Evolutionary conservation across 2,329 filamentous ascomycete species (phyloP).

Genomic region (Fusarium siculi): DNA sequence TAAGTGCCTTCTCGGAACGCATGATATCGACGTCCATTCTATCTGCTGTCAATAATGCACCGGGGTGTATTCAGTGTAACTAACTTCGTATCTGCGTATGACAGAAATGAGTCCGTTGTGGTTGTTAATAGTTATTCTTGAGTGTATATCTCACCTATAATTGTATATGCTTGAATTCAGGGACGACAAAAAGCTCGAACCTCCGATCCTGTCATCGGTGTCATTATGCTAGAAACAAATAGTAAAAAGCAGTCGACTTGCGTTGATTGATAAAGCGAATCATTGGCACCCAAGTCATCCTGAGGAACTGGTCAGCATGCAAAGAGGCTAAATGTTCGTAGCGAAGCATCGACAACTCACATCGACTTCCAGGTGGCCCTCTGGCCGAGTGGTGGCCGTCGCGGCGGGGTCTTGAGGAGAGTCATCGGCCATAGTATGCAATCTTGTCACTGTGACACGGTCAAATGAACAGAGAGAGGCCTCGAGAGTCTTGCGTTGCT

Average conservation of each 20-base stretch:
- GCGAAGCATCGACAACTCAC: neutral
- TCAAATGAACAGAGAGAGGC: neutral
- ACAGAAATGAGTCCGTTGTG: fast-evolving
- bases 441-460: fast-evolving
- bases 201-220: neutral
- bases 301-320: neutral
- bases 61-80: neutral
- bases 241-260: neutral
- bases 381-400: neutral
- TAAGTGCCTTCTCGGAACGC: slow-evolving; percentile 30
- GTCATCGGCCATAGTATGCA: neutral
- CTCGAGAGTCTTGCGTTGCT: neutral
- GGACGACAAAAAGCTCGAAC: slow-evolving; percentile 17
- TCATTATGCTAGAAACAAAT: neutral
- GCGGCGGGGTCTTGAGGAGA: neutral
- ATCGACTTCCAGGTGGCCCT: neutral
- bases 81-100: slow-evolving; percentile 14
- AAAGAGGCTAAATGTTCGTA: fast-evolving
- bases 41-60: neutral
- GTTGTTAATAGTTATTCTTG: fast-evolving
- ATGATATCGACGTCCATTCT: slow-evolving; percentile 27
- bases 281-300: neutral
- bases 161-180: slow-evolving; percentile 26
- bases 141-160: neutral
- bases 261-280: neutral